Percentiles rank a stretch among this genome's conserved stretches.
Conservation (phyloP, 441 rosid species). For the Geranium incanum region DNA sequence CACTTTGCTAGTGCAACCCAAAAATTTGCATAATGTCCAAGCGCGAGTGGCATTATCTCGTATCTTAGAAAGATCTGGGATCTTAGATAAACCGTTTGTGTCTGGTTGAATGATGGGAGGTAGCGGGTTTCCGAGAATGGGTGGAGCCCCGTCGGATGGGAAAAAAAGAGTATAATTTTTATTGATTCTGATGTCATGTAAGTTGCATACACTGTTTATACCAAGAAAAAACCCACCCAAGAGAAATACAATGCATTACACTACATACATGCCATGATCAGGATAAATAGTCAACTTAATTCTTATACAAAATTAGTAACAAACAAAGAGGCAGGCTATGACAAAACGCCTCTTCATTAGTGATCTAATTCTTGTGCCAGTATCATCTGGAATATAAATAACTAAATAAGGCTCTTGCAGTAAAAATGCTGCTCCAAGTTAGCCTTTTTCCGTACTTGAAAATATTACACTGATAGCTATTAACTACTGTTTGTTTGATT, state of each 20-base stretch:
- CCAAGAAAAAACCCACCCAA: neutral
- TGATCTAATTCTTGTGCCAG: neutral
- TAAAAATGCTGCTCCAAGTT: slow-evolving; percentile 1
- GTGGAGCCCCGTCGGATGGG: too few species aligned
- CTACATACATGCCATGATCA: neutral
- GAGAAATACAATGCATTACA: neutral
- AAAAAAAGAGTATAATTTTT: slow-evolving; percentile 30
- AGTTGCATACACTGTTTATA: neutral
- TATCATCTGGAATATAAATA: neutral
- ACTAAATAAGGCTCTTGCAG: neutral
- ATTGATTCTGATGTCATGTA: neutral
- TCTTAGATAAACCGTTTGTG: too few species aligned
- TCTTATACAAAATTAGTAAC: neutral
- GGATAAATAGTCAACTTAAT: too few species aligned
- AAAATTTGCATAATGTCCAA: too few species aligned
- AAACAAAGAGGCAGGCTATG: neutral
- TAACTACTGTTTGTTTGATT: slow-evolving; percentile 1
- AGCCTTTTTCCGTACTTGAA: neutral
- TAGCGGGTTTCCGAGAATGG: too few species aligned
- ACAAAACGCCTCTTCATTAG: neutral
- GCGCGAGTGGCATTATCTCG: too few species aligned
- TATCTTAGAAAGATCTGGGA: too few species aligned
- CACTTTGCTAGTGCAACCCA: too few species aligned
- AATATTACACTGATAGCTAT: neutral
- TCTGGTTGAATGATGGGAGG: too few species aligned